Conservation (phyloP, 345 rosid species). For the Orychophragmus violaceus region DNA sequence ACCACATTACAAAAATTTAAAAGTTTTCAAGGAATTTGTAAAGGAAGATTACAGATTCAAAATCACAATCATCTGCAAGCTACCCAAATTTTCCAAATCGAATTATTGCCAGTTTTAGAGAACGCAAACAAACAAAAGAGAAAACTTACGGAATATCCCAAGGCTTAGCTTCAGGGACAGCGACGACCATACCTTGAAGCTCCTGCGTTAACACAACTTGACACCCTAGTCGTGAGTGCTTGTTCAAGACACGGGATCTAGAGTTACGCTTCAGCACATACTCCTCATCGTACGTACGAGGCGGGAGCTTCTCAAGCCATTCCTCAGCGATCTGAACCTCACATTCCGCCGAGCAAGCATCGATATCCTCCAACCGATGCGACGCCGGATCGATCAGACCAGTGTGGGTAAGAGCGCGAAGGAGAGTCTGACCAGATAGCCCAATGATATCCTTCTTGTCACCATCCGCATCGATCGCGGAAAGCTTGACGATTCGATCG, state of each 20-base stretch:
- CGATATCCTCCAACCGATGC: slow-evolving; percentile 91
- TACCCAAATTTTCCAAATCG: neutral
- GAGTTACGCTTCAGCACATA: slow-evolving; percentile 76
- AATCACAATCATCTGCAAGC: slow-evolving; percentile 9
- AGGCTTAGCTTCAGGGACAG: slow-evolving; percentile 92
- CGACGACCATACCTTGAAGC: slow-evolving; percentile 98
- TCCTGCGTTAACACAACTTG: slow-evolving; percentile 73
- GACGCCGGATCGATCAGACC: slow-evolving; percentile 90
- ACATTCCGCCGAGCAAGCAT: slow-evolving; percentile 97
- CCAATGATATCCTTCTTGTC: slow-evolving; percentile 67
- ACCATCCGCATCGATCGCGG: slow-evolving; percentile 74
- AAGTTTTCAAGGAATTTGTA: neutral
- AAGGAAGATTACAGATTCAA: slow-evolving; percentile 15
- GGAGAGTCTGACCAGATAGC: slow-evolving; percentile 85
- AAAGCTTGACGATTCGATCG: slow-evolving; percentile 86
- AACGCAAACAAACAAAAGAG: neutral
- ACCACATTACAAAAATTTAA: slow-evolving; percentile 10
- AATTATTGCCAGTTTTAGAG: slow-evolving; percentile 22
- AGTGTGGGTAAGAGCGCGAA: slow-evolving; percentile 59
- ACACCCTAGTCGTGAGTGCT: slow-evolving; percentile 85
- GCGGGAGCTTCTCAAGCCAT: slow-evolving; percentile 82
- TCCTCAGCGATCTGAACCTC: slow-evolving; percentile 98
- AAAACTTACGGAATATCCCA: slow-evolving; percentile 83
- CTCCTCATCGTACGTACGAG: slow-evolving; percentile 91
- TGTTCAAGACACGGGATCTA: slow-evolving; percentile 77